Conservation (phyloP, 495 filamentous ascomycete species). For the Hypoxylon crocopeplum region DNA sequence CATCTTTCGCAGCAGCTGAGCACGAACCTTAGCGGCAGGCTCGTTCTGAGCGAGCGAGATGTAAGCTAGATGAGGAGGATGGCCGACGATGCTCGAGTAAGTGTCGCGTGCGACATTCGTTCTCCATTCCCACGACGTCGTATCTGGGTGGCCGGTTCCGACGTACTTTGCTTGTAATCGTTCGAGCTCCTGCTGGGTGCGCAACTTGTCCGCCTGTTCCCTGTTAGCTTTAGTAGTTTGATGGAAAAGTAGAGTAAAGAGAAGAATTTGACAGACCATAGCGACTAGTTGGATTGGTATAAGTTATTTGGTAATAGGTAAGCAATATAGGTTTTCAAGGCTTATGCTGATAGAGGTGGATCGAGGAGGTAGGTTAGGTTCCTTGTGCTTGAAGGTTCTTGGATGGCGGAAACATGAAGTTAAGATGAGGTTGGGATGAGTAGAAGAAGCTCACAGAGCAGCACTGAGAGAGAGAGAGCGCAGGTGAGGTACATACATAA, state of each 20-base stretch:
- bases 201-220: conserved; percentile 89
- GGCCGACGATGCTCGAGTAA: conserved; percentile 83
- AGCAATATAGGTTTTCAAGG: too few relatives aligned
- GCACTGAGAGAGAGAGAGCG: too few relatives aligned
- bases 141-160: conserved; percentile 98
- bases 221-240: conserved; percentile 5
- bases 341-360: too few relatives aligned
- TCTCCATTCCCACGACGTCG: conserved; percentile 94
- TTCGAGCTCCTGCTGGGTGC: conserved; percentile 96
- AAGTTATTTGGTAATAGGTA: too few relatives aligned
- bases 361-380: too few relatives aligned
- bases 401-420: too few relatives aligned
- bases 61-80: conserved; percentile 87
- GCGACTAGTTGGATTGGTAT: too few relatives aligned
- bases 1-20: conserved; percentile 88
- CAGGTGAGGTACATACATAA: too few relatives aligned
- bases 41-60: conserved; percentile 89
- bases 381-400: too few relatives aligned
- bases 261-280: conserved; percentile 26
- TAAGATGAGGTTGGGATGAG: too few relatives aligned
- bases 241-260: neutral
- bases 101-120: conserved; percentile 89
- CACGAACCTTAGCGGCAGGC: conserved; percentile 77
- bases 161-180: conserved; percentile 91
- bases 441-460: too few relatives aligned